phyloP scores from a whole-genome alignment of 2,329 filamentous ascomycete genomes.

The Orbilia ellipsospora region DNA sequence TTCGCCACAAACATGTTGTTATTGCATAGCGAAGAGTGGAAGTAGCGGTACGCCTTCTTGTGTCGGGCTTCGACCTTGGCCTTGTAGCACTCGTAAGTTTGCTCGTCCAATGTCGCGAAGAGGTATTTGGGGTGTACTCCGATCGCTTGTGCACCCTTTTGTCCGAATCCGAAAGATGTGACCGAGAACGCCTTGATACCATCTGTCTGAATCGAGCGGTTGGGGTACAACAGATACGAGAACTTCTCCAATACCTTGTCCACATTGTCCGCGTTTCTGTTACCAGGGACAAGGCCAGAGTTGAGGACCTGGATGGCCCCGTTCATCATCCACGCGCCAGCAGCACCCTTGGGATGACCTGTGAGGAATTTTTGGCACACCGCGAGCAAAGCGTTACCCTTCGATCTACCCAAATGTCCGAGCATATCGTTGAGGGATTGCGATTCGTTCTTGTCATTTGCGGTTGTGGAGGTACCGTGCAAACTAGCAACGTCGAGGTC shows the following conservation, averaged over 20 bases:
- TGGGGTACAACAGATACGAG: conserved; percentile 97
- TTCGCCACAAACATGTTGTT: conserved; percentile 98
- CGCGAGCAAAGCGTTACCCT: conserved; percentile 94
- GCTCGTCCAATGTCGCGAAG: conserved; percentile 89
- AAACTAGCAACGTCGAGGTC: conserved; percentile 95
- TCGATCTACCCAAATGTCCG: conserved; percentile 90
- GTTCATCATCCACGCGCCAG: conserved; percentile 99
- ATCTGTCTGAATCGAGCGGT: conserved; percentile 93
- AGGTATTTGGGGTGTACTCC: conserved; percentile 97
- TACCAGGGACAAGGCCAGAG: conserved; percentile 91
- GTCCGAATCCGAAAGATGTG: conserved; percentile 98
- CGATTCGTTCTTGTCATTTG: conserved; percentile 99
- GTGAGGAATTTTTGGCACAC: conserved; percentile 99
- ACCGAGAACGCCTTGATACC: conserved; percentile 98
- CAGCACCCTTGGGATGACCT: conserved; percentile 98
- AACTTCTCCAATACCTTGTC: conserved; percentile 97
- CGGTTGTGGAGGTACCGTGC: conserved; percentile 98
- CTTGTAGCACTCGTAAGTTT: conserved; percentile 83
- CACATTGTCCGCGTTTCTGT: conserved; percentile 97
- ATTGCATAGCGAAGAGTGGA: conserved; percentile 98
- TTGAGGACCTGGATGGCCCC: conserved; percentile 96
- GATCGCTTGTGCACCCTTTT: conserved; percentile 97
- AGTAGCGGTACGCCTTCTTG: conserved; percentile 98
- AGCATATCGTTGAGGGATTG: conserved; percentile 97
- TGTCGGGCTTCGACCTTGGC: conserved; percentile 90